Evolutionary conservation across 2,329 filamentous ascomycete species (phyloP).

Genomic region (Sclerotinia spermophila): DNA sequence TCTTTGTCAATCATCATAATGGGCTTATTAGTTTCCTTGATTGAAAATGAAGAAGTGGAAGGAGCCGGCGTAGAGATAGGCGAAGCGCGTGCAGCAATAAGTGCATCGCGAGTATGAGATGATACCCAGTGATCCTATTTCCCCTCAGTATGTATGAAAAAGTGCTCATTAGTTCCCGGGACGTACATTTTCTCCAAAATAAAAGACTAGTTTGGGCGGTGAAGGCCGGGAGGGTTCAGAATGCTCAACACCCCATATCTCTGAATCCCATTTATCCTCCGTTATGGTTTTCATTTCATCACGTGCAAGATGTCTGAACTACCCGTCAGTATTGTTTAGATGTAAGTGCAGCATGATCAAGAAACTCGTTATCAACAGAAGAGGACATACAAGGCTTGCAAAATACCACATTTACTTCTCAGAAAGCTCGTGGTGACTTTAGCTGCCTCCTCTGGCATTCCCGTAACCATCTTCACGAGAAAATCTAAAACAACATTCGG

Average conservation of each 20-base stretch:
- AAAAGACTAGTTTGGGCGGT: conserved; percentile 53
- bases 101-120: conserved; percentile 51
- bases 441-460: conserved; percentile 49
- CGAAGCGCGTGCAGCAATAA: conserved; percentile 46
- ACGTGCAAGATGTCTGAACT: conserved; percentile 46
- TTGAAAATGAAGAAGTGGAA: conserved; percentile 33
- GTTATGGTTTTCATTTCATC: conserved; percentile 58
- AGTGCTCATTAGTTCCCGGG: too few species aligned
- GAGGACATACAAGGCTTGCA: conserved; percentile 48
- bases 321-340: conserved; percentile 10
- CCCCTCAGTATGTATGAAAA: conserved; percentile 7
- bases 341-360: not conserved
- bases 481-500: conserved; percentile 43
- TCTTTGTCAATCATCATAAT: conserved; percentile 48
- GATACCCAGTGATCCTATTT: conserved; percentile 59
- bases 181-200: conserved; percentile 49
- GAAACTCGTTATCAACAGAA: not conserved
- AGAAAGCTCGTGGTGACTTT: conserved; percentile 52
- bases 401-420: conserved; percentile 53
- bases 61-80: conserved; percentile 31
- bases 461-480: conserved; percentile 44
- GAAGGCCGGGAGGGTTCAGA: conserved; percentile 24
- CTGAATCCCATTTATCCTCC: conserved; percentile 57
- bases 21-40: not conserved
- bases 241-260: conserved; percentile 52